A percentile compares a stretch with the other conserved stretches of the same genome.
Evolutionary conservation across 2,329 filamentous ascomycete genomes (phyloP).

Genomic region (Cylindrodendrum hubeiense): DNA sequence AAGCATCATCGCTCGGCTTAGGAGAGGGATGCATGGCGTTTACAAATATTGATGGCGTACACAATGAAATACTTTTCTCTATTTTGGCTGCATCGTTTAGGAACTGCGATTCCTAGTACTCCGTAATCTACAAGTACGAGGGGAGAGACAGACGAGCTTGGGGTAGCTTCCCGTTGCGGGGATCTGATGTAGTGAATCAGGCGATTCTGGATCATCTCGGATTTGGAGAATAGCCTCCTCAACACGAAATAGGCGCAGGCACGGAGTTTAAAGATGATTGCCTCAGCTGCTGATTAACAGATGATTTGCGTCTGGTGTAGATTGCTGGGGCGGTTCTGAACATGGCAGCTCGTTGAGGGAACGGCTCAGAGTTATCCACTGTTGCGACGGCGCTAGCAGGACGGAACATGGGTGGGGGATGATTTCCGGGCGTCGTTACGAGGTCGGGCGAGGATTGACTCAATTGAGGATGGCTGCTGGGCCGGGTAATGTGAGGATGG

Average conservation of each 20-base stretch:
- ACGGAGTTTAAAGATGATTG: not conserved
- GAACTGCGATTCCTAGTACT: not conserved
- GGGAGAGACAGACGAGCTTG: not conserved
- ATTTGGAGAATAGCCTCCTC: not conserved
- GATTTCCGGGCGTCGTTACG: not conserved
- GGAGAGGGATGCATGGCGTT: constrained; percentile 2
- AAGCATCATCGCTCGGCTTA: not conserved
- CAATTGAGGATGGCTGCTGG: not conserved
- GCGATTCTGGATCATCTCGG: not conserved
- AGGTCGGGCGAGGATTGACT: not conserved
- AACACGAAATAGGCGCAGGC: not conserved
- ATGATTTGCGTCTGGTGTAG: not conserved
- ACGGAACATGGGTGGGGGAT: not conserved
- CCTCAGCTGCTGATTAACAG: not conserved
- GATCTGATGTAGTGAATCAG: not conserved
- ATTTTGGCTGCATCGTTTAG: not conserved
- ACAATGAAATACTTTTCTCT: not conserved
- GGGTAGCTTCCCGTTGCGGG: not conserved
- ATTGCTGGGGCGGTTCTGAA: not conserved
- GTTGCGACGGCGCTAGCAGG: not conserved
- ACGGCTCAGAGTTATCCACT: not conserved
- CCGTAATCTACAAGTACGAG: not conserved
- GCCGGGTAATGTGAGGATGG: not conserved
- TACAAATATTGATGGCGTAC: not conserved
- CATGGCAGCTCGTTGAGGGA: not conserved